These are phyloP conservation scores for Xylariaceae sp. DNA, from an alignment of 2,329 filamentous ascomycete species.

Conservation along the genomic window DNA sequence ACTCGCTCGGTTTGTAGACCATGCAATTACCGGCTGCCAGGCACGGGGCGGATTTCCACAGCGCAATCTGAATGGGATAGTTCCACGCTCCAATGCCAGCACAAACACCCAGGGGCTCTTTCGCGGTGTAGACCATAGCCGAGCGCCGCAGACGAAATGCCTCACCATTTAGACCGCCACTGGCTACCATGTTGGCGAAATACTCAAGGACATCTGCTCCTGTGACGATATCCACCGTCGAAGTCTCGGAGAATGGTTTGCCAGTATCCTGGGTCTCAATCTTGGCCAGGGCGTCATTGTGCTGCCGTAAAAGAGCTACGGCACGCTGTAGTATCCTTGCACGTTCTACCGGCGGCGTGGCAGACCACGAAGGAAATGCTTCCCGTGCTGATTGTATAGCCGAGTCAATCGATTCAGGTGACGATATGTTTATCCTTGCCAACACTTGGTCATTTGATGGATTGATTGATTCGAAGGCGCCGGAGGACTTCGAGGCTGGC, in stretches of 20 bases:
- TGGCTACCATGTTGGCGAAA: slow-evolving; percentile 75
- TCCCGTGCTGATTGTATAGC: slow-evolving; percentile 68
- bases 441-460: slow-evolving; percentile 68
- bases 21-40: slow-evolving; percentile 85
- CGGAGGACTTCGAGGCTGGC: slow-evolving; percentile 53
- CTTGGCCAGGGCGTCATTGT: slow-evolving; percentile 76
- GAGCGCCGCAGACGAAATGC: slow-evolving; percentile 70
- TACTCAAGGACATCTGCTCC: slow-evolving; percentile 85
- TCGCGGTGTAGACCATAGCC: slow-evolving; percentile 80
- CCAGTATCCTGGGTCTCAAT: slow-evolving; percentile 84
- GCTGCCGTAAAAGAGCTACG: slow-evolving; percentile 67
- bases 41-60: slow-evolving; percentile 87
- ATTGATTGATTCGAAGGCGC: slow-evolving; percentile 70
- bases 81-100: slow-evolving; percentile 90
- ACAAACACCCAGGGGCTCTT: slow-evolving; percentile 79
- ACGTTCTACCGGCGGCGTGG: slow-evolving; percentile 70
- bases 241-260: slow-evolving; percentile 82
- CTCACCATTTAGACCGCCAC: slow-evolving; percentile 77
- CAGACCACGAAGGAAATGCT: slow-evolving; percentile 75
- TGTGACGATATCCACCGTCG: slow-evolving; percentile 76
- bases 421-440: slow-evolving; percentile 70
- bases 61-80: slow-evolving; percentile 85
- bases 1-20: slow-evolving; percentile 88
- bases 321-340: slow-evolving; percentile 76
- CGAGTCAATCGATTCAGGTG: slow-evolving; percentile 64